phyloP scores from a whole-genome alignment of 345 rosid genomes.

The Populus deltoides region DNA sequence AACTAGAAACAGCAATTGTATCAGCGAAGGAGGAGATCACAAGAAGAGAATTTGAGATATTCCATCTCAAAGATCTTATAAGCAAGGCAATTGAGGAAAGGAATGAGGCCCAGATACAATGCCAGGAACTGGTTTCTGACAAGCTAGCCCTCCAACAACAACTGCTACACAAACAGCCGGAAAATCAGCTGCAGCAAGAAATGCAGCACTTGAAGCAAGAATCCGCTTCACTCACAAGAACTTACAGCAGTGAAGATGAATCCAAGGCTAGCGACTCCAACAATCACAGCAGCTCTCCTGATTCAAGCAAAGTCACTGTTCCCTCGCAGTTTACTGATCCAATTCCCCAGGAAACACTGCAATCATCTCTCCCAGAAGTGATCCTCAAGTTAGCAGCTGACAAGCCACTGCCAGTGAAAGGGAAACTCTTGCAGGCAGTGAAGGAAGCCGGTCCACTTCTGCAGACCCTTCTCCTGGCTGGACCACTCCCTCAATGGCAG shows the following conservation, averaged over 20 bases:
- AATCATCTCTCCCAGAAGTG: slow-evolving; percentile 10
- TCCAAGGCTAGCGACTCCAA: slow-evolving; percentile 19
- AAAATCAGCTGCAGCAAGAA: slow-evolving; percentile 14
- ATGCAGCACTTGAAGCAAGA: slow-evolving; percentile 10
- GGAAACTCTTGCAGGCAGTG: slow-evolving; percentile 65
- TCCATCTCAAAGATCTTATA: slow-evolving; percentile 41
- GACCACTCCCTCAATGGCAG: slow-evolving; percentile 79
- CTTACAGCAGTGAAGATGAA: slow-evolving; percentile 38
- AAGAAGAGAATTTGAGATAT: slow-evolving; percentile 39
- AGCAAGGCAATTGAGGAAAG: slow-evolving; percentile 37
- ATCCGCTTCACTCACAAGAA: slow-evolving; percentile 16
- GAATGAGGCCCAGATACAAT: slow-evolving; percentile 40
- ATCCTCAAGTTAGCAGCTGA: slow-evolving; percentile 34
- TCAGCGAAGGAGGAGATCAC: slow-evolving; percentile 54
- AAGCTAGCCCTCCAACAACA: slow-evolving; percentile 31
- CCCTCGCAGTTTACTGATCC: slow-evolving; percentile 12
- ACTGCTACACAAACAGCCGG: slow-evolving; percentile 12
- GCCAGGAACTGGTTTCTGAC: slow-evolving; percentile 34
- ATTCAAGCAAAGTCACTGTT: slow-evolving; percentile 7
- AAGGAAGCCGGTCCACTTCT: slow-evolving; percentile 70
- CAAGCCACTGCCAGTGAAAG: slow-evolving; percentile 57
- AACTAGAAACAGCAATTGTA: slow-evolving; percentile 42
- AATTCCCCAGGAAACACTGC: not conserved
- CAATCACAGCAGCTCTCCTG: slow-evolving; percentile 17
- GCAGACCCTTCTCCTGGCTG: slow-evolving; percentile 63